Evolutionary conservation across 129 eudicot species (phyloP), one percentile per base, ranked within the genome.

Genomic region (Flaveria bidentis): DNA sequence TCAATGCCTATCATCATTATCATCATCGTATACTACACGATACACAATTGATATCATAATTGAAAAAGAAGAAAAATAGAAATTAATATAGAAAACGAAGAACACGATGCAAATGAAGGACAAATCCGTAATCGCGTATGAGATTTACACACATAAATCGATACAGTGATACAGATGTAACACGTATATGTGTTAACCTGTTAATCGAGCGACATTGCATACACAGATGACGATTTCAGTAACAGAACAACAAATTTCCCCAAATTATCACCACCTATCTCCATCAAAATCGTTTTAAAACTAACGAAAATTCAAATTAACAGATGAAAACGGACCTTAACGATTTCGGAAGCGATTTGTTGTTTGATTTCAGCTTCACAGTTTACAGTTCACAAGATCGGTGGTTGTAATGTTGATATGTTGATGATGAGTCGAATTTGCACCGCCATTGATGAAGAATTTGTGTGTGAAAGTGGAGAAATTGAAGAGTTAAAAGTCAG

Each of bases 401-500:
- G 3, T 20, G 47, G 47, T 65, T 44, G 49, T 69, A 78, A 55
- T 18, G 47, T 20, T 4, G 72, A 66, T 1, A 22, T 6, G 36
- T 9, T 9, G 62, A 17, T 14, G 64, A 63, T 63, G 36, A 6
- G 52, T 65, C 3, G 57, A 76, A 51, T 66, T 56, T 67, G 52
- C 62, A 62, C 16, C 72, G 72, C 79, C 72, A 28, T 75, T 64
- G 52, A 76, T 63, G 80, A 42, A 65, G 44, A 53, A 76, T 67
- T 55, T 52, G 67, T 49, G 8, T 67, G 80, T 66, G 74, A 67
- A 76, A 53, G 4, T 17, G 53, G 64, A 64, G 65, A 64, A 10
- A 64, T 47, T 76, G 67, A 39, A 60, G 63, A 49, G 6, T 46
- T 20, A 57, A 57, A 57, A 62, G 81, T 76, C 81, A 67, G 53